Evolutionary conservation across 192 early-diverging fungal species (phyloP).

Genomic region (Geranomyces variabilis): DNA sequence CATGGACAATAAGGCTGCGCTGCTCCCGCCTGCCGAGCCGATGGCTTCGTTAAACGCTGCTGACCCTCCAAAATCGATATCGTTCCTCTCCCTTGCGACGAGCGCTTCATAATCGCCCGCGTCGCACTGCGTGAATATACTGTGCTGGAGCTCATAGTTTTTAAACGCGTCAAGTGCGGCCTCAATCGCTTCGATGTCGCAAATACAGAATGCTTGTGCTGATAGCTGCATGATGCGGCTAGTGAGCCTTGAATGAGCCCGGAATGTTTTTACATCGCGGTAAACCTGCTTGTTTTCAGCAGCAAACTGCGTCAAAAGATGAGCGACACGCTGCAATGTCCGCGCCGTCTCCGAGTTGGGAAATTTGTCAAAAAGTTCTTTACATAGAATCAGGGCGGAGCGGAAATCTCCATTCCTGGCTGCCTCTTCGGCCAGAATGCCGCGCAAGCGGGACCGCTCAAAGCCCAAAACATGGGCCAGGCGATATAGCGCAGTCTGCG

Average conservation of each 20-base stretch:
- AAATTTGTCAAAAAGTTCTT: constrained; percentile 51
- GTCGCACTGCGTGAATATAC: constrained; percentile 49
- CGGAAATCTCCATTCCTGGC: constrained; percentile 56
- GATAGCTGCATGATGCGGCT: constrained; percentile 44
- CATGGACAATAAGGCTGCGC: neutral
- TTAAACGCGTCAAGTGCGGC: constrained; percentile 52
- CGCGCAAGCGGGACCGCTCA: constrained; percentile 44
- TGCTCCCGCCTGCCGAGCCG: neutral
- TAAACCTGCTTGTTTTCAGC: constrained; percentile 41
- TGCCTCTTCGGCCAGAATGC: constrained; percentile 63
- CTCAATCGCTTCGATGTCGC: constrained; percentile 34
- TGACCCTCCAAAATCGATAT: neutral
- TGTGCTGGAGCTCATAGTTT: constrained; percentile 48
- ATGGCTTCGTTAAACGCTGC: neutral
- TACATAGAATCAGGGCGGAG: constrained; percentile 49
- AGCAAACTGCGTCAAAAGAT: constrained; percentile 34
- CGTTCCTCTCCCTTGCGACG: constrained; percentile 9
- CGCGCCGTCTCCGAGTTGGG: constrained; percentile 35
- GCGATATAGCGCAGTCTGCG: constrained; percentile 26
- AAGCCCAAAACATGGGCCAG: constrained; percentile 51
- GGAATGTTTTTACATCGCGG: constrained; percentile 37
- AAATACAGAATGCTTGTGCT: constrained; percentile 42
- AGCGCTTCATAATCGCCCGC: constrained; percentile 50
- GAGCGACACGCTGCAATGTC: constrained; percentile 41
- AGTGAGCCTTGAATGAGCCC: constrained; percentile 38